Conservation (phyloP, 1,284 basidiomycete species). For the Apiotrichum siamense region DNA sequence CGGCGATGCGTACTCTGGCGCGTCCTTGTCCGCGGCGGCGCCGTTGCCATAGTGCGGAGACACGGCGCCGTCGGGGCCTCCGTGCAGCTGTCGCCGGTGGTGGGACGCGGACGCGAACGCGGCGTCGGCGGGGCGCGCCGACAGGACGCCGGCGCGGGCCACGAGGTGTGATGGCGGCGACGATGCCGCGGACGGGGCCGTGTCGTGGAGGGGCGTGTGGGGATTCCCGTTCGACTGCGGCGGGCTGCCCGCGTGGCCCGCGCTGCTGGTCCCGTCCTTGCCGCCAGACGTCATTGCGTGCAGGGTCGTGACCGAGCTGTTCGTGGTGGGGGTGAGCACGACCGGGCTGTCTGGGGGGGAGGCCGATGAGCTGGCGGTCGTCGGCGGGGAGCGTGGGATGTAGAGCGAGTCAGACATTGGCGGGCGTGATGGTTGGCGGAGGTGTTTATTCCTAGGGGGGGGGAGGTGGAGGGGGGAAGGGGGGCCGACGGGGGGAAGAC, state of each 20-base stretch:
- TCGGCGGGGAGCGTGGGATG: not conserved
- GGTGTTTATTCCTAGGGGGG: not conserved
- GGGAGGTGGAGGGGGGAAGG: too few relatives aligned
- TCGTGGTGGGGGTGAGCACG: conserved; percentile 1
- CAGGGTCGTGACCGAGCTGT: not conserved
- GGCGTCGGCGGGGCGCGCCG: not conserved
- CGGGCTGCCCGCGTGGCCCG: not conserved
- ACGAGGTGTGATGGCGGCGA: too few relatives aligned
- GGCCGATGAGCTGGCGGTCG: conserved; percentile 2
- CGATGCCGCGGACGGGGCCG: too few relatives aligned
- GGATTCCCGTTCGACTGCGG: not conserved
- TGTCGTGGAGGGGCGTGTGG: not conserved
- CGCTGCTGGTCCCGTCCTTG: not conserved
- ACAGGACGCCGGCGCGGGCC: too few relatives aligned
- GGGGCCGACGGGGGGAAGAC: too few relatives aligned
- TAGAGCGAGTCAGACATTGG: not conserved
- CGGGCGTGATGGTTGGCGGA: not conserved
- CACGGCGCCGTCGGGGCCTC: too few relatives aligned
- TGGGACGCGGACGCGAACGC: not conserved
- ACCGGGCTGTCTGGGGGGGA: conserved; percentile 16
- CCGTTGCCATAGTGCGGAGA: not conserved
- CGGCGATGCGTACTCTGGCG: conserved; percentile 2
- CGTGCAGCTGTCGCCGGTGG: conserved; percentile 1
- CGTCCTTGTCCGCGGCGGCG: conserved; percentile 5
- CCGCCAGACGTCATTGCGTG: not conserved